A percentile compares a stretch with the other conserved stretches of the same genome.
phyloP scores from a whole-genome alignment of 768 basidiomycete species.

The Pilatotrama ljubarskyi region DNA sequence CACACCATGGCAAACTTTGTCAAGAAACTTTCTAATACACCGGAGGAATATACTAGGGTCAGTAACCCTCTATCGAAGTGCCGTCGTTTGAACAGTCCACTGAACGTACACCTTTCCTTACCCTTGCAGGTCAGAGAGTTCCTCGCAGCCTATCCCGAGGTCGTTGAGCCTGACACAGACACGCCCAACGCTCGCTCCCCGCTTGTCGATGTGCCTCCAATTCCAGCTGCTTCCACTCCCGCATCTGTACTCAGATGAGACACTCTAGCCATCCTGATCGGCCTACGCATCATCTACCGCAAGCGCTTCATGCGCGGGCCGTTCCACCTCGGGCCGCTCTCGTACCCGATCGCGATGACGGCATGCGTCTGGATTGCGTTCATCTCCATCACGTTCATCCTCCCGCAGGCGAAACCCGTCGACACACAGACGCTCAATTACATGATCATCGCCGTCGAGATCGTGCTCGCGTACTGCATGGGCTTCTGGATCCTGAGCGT shows the following conservation, averaged over 20 bases:
- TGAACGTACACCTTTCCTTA: too few species aligned
- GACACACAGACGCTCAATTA: slow-evolving; percentile 74
- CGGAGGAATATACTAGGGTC: too few species aligned
- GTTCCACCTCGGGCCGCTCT: slow-evolving; percentile 68
- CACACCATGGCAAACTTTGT: too few species aligned
- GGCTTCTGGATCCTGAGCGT: slow-evolving; percentile 73
- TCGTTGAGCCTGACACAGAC: too few species aligned
- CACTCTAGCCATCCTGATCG: slow-evolving; percentile 58
- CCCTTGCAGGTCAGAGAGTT: too few species aligned
- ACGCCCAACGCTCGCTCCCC: too few species aligned
- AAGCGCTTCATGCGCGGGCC: slow-evolving; percentile 64
- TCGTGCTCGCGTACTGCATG: slow-evolving; percentile 64
- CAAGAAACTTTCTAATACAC: too few species aligned
- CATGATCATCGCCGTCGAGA: slow-evolving; percentile 72
- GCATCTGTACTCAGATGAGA: background rate
- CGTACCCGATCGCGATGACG: slow-evolving; percentile 54
- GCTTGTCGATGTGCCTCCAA: too few species aligned
- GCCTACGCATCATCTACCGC: slow-evolving; percentile 61
- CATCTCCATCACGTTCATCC: slow-evolving; percentile 72
- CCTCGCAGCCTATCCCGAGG: too few species aligned
- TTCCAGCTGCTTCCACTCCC: too few species aligned
- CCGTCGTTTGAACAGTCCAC: too few species aligned
- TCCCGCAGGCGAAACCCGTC: slow-evolving; percentile 72
- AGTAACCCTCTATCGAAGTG: too few species aligned
- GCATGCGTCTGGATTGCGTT: slow-evolving; percentile 71